A percentile compares a stretch with the other conserved stretches of the same genome.
phyloP scores from a whole-genome alignment of 1,284 basidiomycete species.

The Cutaneotrichosporon curvatum region DNA sequence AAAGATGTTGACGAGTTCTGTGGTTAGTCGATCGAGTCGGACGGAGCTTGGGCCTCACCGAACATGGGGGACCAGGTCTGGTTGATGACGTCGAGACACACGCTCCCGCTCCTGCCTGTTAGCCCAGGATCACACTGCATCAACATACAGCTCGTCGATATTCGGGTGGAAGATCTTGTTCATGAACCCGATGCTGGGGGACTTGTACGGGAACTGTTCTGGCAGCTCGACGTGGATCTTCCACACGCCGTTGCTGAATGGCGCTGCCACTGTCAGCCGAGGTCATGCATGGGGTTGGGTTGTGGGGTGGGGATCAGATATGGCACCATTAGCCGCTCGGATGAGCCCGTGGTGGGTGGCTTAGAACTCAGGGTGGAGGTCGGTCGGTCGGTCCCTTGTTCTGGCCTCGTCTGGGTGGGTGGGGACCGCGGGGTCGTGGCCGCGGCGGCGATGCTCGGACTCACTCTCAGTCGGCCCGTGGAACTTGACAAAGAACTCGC shows the following conservation, averaged over 20 bases:
- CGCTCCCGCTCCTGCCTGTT: constrained; percentile 71
- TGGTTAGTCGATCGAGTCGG: not conserved
- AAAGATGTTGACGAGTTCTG: constrained; percentile 99
- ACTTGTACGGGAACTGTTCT: constrained; percentile 98
- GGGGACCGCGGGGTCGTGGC: too few species aligned
- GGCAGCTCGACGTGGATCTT: constrained; percentile 99
- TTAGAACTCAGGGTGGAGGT: not conserved
- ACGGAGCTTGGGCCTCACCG: constrained; percentile 49
- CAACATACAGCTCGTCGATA: constrained; percentile 85
- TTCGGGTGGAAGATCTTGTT: constrained; percentile 99
- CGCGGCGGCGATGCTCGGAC: too few species aligned
- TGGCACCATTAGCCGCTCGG: too few species aligned
- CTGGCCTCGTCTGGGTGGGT: too few species aligned
- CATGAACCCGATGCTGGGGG: constrained; percentile 98
- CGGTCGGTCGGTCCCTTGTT: too few species aligned
- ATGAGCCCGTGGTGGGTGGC: too few species aligned
- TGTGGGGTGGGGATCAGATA: too few species aligned
- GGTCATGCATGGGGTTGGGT: not conserved
- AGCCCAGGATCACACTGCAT: constrained; percentile 22
- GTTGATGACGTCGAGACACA: constrained; percentile 94
- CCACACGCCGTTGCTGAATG: constrained; percentile 93
- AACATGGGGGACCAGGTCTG: constrained; percentile 99
- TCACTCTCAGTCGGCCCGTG: constrained; percentile 88
- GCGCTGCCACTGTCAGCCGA: constrained; percentile 57
- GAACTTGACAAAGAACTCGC: constrained; percentile 97